Conservation (phyloP, 2,329 filamentous ascomycete genomes). For the Fusarium oligoseptatum region DNA sequence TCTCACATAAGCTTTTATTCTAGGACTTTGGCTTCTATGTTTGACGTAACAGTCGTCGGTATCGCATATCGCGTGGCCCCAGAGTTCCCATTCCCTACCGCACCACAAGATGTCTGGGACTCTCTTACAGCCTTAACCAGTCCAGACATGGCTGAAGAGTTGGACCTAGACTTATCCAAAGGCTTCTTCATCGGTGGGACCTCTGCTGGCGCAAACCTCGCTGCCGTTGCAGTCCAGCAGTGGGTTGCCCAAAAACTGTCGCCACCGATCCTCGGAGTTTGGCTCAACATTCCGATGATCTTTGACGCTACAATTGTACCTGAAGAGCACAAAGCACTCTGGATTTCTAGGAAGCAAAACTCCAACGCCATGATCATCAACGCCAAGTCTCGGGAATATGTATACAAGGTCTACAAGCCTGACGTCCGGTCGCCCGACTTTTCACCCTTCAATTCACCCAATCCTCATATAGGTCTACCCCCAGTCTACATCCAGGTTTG, state of each 20-base stretch:
- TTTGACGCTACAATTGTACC: neutral
- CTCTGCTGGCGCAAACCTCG: neutral
- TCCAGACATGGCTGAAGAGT: neutral
- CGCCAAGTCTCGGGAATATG: neutral
- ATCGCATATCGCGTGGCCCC: neutral
- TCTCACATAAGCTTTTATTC: neutral
- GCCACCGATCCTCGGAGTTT: neutral
- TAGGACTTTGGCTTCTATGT: neutral
- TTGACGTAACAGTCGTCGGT: neutral
- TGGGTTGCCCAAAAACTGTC: neutral
- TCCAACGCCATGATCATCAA: neutral
- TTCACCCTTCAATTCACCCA: neutral
- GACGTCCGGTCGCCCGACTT: neutral
- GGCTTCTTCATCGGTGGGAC: neutral
- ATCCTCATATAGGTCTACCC: neutral
- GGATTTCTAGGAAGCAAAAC: neutral
- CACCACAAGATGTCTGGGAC: neutral
- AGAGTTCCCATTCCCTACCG: neutral
- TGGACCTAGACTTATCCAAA: neutral
- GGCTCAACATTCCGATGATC: neutral
- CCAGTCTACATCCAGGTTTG: neutral
- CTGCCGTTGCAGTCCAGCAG: neutral
- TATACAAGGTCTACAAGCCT: neutral
- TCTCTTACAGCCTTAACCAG: neutral
- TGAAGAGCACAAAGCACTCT: neutral